Percentiles rank a stretch among this genome's conserved stretches.
These are phyloP conservation scores for Trichoderma erinaceum DNA, from an alignment of 495 filamentous ascomycete genomes.

Conservation along the genomic window DNA sequence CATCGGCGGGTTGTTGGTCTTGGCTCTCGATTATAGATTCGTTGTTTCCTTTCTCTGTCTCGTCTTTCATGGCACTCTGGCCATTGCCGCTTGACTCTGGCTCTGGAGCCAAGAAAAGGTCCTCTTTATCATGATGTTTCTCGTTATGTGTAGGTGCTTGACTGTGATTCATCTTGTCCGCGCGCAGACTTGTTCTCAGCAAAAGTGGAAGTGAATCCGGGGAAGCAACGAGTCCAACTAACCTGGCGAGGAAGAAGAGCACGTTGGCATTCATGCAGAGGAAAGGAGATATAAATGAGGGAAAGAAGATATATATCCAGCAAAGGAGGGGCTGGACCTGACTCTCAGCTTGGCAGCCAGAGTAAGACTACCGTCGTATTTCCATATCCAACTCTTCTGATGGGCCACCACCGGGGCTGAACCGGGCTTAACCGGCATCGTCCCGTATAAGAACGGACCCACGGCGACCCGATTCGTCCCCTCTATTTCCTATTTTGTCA, in stretches of 20 bases:
- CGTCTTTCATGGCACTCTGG: neutral
- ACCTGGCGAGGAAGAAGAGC: neutral
- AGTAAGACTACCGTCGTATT: no score
- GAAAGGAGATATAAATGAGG: neutral
- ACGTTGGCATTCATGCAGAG: neutral
- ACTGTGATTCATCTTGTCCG: neutral
- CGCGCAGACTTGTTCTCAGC: neutral
- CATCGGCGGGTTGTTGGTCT: neutral
- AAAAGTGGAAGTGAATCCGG: no score
- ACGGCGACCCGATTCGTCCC: neutral
- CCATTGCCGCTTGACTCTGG: neutral
- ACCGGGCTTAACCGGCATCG: neutral
- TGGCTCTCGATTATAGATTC: neutral
- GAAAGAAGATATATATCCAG: neutral
- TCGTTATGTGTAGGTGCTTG: neutral
- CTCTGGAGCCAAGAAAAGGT: neutral
- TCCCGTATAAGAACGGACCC: neutral
- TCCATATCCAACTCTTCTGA: no score
- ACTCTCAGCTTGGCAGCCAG: no score
- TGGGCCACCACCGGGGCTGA: neutral
- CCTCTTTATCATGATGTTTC: neutral
- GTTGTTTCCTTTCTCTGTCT: neutral
- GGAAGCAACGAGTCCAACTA: neutral
- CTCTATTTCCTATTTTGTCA: neutral
- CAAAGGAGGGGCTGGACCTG: neutral